Evolutionary conservation across 768 basidiomycete species (phyloP), one percentile per base, ranked within the genome.

Genomic region (Boletus rubroflammeus): DNA sequence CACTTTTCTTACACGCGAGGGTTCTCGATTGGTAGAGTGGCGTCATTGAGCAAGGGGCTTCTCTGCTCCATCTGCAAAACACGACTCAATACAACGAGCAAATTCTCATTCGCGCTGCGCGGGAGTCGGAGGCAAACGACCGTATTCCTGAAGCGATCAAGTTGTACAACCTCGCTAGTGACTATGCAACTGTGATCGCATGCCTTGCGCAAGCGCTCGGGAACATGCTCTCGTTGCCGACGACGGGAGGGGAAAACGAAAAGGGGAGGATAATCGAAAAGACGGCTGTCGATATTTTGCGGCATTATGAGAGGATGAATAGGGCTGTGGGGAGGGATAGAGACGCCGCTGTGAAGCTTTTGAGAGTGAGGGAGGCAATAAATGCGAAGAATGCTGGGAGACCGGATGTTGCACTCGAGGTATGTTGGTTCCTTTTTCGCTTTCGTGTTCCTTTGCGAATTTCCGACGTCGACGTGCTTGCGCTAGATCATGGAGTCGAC

Each of bases 81-180:
- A 73, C 73, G 47, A 74, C 79, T 26, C 80, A 87, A 46, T 94
- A 88, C 75, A 85, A 93, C 54, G 84, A 85, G 25, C 78, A 88
- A 23, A 90, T 99, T 52, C 86, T 98, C 47, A 75, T 87, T 55
- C 82, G 83, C 6, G 92, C 95, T 0, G 96, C 96, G 0, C 80
- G 80, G 29, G 80, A 90, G 58, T 88, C 89, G 2, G 85, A 92
- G 64, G 81, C 88, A 50, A 93, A 93, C 63, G 86, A 92, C 63
- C 87, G 90, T 31, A 78, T 90, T 36, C 79, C 86, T 2, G 93
- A 98, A 68, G 93, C 94, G 3, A 93, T 98, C 75, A 93, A 94
- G 67, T 76, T 99, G 41, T 98, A 93, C 75, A 95, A 98, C 72
- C 83, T 98, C 35, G 95, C 95, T 1, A 90, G 91, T 32, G 90